Conservation (phyloP, 1,284 basidiomycete genomes). For the Pterulicium gracile region DNA sequence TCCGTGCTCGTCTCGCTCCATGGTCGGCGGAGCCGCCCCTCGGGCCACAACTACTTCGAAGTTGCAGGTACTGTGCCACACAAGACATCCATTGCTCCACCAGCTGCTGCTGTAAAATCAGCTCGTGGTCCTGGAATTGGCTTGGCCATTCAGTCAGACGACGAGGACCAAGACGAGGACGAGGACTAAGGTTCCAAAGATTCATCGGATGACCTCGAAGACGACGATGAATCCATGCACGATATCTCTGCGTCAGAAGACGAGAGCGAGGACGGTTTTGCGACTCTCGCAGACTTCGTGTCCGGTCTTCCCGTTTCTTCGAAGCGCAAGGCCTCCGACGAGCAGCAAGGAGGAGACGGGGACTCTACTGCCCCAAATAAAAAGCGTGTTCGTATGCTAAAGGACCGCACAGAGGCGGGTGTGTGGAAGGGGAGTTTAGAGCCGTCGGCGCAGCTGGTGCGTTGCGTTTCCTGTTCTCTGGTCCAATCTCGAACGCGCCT, state of each 20-base stretch:
- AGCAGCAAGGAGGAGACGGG: slow-evolving; percentile 6
- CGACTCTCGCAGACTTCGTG: slow-evolving; percentile 63
- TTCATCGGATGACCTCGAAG: slow-evolving; percentile 19
- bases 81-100: background rate
- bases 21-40: no score
- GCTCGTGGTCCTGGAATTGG: no score
- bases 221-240: slow-evolving; percentile 30
- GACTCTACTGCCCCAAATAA: slow-evolving; percentile 21
- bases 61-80: no score
- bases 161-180: slow-evolving; percentile 21
- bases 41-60: no score
- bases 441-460: slow-evolving; percentile 36
- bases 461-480: slow-evolving; percentile 8
- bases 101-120: no score
- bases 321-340: slow-evolving; percentile 58
- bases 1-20: no score
- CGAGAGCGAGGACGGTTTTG: slow-evolving; percentile 51
- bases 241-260: slow-evolving; percentile 44
- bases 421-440: slow-evolving; percentile 67
- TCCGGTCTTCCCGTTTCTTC: slow-evolving; percentile 48
- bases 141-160: no score
- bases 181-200: slow-evolving; percentile 26
- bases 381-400: slow-evolving; percentile 45
- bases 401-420: slow-evolving; percentile 67
- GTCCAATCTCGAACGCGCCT: slow-evolving; percentile 4